Percentiles rank a stretch among this genome's conserved stretches.
phyloP scores from a whole-genome alignment of 352 stramenopile genomes.

The Globisporangium ultimum region DNA sequence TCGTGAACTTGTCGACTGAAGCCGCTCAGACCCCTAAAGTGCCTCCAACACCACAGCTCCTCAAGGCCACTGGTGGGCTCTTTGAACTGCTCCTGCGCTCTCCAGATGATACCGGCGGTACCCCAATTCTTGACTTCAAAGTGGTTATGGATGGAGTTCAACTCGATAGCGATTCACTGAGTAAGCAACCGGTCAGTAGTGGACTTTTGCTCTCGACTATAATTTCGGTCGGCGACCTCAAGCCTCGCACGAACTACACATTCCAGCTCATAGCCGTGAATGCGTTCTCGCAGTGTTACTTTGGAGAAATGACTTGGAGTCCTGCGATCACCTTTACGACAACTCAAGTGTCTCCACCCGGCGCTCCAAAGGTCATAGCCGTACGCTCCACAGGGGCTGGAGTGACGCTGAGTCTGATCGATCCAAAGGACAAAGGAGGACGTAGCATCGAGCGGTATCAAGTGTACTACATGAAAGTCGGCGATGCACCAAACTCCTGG shows the following conservation, averaged over 20 bases:
- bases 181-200: background rate
- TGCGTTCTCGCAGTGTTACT: constrained; percentile 40
- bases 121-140: constrained; percentile 39
- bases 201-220: constrained; percentile 22
- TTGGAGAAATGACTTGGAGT: constrained; percentile 24
- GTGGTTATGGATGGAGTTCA: constrained; percentile 32
- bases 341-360: constrained; percentile 21
- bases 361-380: constrained; percentile 19
- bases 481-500: constrained; percentile 21
- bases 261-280: constrained; percentile 37
- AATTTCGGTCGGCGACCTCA: constrained; percentile 28
- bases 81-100: constrained; percentile 26
- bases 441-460: constrained; percentile 29
- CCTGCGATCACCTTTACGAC: constrained; percentile 22
- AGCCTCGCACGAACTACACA: constrained; percentile 24
- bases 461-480: constrained; percentile 35
- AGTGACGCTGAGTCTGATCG: constrained; percentile 37
- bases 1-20: constrained; percentile 34
- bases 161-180: constrained; percentile 10
- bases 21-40: constrained; percentile 24
- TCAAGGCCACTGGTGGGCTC: constrained; percentile 42
- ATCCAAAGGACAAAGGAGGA: constrained; percentile 49
- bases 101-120: constrained; percentile 44
- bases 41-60: constrained; percentile 25
- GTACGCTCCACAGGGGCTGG: constrained; percentile 38